Evolutionary conservation across 306 rosid species (phyloP).

Genomic region (Begonia loranthoides): DNA sequence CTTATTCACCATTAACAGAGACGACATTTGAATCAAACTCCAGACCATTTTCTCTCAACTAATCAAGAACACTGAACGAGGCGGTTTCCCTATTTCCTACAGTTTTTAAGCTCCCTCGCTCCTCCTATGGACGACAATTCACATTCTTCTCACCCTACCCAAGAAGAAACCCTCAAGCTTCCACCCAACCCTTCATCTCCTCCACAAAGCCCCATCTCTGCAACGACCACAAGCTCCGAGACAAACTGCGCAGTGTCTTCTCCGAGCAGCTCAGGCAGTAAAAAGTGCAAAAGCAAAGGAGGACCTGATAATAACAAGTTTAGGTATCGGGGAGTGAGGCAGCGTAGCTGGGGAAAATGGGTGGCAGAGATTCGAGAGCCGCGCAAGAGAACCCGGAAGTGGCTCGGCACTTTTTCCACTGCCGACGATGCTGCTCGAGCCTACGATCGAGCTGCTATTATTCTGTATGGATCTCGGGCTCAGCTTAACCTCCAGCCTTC

Average conservation of each 20-base stretch:
- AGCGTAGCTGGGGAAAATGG: conserved; percentile 98
- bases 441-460: conserved; percentile 85
- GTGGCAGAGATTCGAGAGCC: conserved; percentile 99
- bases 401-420: conserved; percentile 92
- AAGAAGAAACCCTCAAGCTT: conserved; percentile 8
- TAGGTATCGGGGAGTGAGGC: conserved; percentile 81
- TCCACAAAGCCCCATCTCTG: conserved; percentile 17
- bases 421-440: conserved; percentile 95
- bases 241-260: conserved; percentile 3
- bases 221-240: conserved; percentile 12
- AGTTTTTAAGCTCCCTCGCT: conserved; percentile 3
- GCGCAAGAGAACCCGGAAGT: conserved; percentile 68
- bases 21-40: conserved; percentile 26
- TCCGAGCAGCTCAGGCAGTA: not conserved
- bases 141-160: conserved; percentile 16
- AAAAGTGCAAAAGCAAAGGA: conserved; percentile 60
- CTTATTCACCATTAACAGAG: conserved; percentile 58
- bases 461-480: conserved; percentile 76
- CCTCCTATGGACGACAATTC: conserved; percentile 33
- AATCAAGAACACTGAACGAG: conserved; percentile 70
- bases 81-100: conserved; percentile 18
- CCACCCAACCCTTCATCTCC: conserved; percentile 3
- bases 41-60: conserved; percentile 17
- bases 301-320: conserved; percentile 95
- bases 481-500: conserved; percentile 77